Evolutionary conservation across 192 early-diverging fungal species (phyloP).

Genomic region (Paraglomus brasilianum): DNA sequence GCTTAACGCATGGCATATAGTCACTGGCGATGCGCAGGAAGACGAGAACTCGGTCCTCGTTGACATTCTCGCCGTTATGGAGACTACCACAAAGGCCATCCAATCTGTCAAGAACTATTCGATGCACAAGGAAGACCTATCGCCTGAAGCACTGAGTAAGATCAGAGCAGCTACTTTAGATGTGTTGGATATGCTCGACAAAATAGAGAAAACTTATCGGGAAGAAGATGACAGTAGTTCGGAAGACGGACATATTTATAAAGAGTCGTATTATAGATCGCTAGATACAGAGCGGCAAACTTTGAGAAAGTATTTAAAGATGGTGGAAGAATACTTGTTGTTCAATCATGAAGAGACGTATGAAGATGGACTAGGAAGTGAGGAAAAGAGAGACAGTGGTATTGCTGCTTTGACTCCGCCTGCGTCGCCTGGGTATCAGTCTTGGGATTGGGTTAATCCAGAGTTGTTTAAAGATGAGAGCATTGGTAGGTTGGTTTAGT

Average conservation of each 20-base stretch:
- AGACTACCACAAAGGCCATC: constrained; percentile 52
- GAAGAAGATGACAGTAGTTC: constrained; percentile 35
- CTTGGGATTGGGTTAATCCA: constrained; percentile 37
- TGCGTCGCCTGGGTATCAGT: constrained; percentile 13
- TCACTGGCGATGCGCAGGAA: constrained; percentile 27
- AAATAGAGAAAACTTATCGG: constrained; percentile 46
- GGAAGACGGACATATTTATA: constrained; percentile 51
- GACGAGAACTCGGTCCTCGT: constrained; percentile 38
- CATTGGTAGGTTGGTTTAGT: constrained; percentile 29
- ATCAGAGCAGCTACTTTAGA: constrained; percentile 46
- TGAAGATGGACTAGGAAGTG: not conserved
- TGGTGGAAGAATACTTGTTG: constrained; percentile 45
- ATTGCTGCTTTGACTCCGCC: not conserved
- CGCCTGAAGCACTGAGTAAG: constrained; percentile 36
- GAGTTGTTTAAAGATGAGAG: constrained; percentile 32
- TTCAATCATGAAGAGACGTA: constrained; percentile 25
- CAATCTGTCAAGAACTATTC: constrained; percentile 54
- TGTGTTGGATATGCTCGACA: constrained; percentile 49
- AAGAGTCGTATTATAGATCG: constrained; percentile 41
- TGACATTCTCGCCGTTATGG: constrained; percentile 46
- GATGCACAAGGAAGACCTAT: constrained; percentile 46
- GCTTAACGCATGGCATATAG: constrained; percentile 44
- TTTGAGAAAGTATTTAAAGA: constrained; percentile 46
- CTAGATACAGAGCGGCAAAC: constrained; percentile 45
- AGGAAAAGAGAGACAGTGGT: not conserved